Evolutionary conservation across 192 early-diverging fungal species (phyloP).

Genomic region (Mortierella claussenii): DNA sequence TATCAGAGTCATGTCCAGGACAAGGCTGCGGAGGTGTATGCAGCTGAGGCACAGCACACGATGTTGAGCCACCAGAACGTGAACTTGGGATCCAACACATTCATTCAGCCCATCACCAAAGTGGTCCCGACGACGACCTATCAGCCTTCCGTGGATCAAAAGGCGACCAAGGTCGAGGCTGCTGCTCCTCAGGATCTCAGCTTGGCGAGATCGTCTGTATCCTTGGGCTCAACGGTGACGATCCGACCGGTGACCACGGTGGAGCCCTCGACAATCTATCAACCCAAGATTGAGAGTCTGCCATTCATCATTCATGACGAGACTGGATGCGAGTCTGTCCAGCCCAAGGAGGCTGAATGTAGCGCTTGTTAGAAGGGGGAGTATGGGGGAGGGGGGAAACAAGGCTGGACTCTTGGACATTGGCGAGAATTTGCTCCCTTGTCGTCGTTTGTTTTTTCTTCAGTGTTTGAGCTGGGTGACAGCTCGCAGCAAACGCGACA

Average conservation of each 20-base stretch:
- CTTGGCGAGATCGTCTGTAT: slow-evolving; percentile 20
- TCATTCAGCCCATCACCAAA: slow-evolving; percentile 26
- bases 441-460: no score
- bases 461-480: no score
- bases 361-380: background rate
- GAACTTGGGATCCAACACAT: slow-evolving; percentile 24
- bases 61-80: slow-evolving; percentile 11
- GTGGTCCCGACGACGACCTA: slow-evolving; percentile 27
- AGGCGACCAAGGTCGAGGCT: slow-evolving; percentile 20
- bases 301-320: slow-evolving; percentile 39
- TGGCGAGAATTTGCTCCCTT: no score
- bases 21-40: slow-evolving; percentile 12
- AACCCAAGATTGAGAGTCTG: slow-evolving; percentile 29
- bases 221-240: slow-evolving; percentile 29
- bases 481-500: no score
- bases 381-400: no score
- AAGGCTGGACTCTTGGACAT: no score
- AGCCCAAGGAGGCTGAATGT: background rate
- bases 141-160: slow-evolving; percentile 36
- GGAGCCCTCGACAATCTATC: slow-evolving; percentile 41
- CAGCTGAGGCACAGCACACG: slow-evolving; percentile 11
- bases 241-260: slow-evolving; percentile 28
- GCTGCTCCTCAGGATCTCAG: slow-evolving; percentile 1
- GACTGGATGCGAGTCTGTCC: background rate
- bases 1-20: slow-evolving; percentile 33